Evolutionary conservation across 208 protist species (phyloP).

Genomic region (Trypanosoma avium): DNA sequence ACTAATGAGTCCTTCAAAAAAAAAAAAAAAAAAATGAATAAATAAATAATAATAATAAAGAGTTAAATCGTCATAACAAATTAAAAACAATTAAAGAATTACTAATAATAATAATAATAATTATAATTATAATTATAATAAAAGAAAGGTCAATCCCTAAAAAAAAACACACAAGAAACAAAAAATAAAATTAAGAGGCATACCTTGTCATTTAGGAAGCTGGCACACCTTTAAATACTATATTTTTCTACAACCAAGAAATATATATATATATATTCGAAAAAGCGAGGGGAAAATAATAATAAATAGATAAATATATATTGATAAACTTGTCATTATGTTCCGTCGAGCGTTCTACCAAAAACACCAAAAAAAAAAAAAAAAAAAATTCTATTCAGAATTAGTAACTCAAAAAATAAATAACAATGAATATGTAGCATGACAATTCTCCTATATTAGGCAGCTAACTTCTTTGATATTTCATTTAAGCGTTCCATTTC

Average conservation of each 20-base stretch:
- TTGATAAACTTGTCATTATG: no score
- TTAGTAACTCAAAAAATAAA: no score
- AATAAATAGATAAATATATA: no score
- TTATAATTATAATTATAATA: conserved; percentile 11
- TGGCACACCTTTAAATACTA: neutral
- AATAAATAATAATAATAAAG: no score
- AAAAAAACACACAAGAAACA: neutral
- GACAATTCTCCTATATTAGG: no score
- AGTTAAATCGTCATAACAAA: neutral
- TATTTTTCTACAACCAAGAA: neutral
- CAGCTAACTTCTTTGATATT: neutral
- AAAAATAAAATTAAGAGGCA: neutral
- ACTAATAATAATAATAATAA: conserved; percentile 12
- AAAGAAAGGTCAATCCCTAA: neutral
- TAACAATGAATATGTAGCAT: no score
- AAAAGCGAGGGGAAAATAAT: no score
- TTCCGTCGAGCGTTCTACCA: no score
- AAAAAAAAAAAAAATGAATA: conserved; percentile 15
- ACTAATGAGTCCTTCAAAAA: conserved; percentile 16
- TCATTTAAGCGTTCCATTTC: neutral
- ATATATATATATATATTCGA: no score
- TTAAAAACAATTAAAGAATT: conserved; percentile 1
- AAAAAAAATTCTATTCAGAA: conserved; percentile 9
- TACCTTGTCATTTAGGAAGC: neutral
- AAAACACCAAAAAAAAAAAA: conserved; percentile 6